Conservation (phyloP, 2,329 filamentous ascomycete genomes). For the Ophiostoma ips region DNA sequence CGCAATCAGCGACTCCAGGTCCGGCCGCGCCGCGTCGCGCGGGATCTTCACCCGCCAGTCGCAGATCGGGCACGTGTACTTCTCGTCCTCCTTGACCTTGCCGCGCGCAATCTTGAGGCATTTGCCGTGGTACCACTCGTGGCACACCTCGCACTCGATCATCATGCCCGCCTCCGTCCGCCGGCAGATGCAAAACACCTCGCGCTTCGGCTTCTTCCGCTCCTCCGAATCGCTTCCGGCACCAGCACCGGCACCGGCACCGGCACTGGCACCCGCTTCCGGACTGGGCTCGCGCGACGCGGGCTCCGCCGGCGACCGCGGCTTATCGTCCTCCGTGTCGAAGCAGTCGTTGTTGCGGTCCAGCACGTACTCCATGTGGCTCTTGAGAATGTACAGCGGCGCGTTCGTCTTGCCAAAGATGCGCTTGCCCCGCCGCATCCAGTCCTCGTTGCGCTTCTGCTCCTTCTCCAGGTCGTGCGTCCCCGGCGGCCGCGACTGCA, state of each 20-base stretch:
- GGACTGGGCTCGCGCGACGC: constrained; percentile 66
- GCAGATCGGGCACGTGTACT: constrained; percentile 95
- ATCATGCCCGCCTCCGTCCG: constrained; percentile 94
- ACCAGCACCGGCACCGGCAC: no score
- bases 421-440: constrained; percentile 98
- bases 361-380: constrained; percentile 85
- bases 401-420: constrained; percentile 97
- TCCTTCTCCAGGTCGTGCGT: constrained; percentile 90
- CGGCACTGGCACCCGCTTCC: constrained; percentile 32
- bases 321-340: constrained; percentile 70
- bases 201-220: constrained; percentile 50
- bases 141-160: constrained; percentile 97
- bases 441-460: constrained; percentile 90
- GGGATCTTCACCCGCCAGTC: constrained; percentile 96
- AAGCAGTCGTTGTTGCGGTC: constrained; percentile 87
- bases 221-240: no score
- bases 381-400: constrained; percentile 85
- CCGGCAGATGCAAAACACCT: constrained; percentile 95
- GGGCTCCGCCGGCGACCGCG: constrained; percentile 80
- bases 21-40: constrained; percentile 86
- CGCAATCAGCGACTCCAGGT: constrained; percentile 72
- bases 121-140: constrained; percentile 99
- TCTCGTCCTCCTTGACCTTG: constrained; percentile 96
- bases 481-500: constrained; percentile 84
- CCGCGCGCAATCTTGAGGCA: constrained; percentile 95